Base-by-base conservation (phyloP, 2,329 filamentous ascomycete species). In the Geosmithia flava region DNA sequence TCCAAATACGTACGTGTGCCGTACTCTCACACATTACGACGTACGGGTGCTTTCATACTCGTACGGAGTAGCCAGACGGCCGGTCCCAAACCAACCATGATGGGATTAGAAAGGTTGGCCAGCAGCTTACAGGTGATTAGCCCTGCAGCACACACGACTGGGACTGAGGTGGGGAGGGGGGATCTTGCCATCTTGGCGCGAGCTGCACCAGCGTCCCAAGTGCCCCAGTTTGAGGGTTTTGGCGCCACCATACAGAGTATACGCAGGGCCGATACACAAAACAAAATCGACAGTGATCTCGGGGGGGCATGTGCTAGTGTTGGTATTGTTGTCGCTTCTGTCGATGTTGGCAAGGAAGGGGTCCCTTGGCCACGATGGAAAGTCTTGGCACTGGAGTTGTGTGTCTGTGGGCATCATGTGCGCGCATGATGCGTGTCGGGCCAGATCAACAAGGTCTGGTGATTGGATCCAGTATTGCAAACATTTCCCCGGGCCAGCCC, bases 11-110 rank as follows among this genome's bases (percentile, higher is more conserved):
- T 23, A 45, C 6, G n/a, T 11, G 20, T 30, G 42, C 15, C 19
- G 19, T 41, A 4, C 23, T 27, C 23, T 4, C 23, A 27, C 23
- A 27, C 23, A 27, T 5, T 27, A 37, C 33, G 10, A 37, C 11
- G 10, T 37, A 37, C 33, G 33, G 33, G 11, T 27, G 23, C 23
- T 27, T 27, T 27, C 23, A 27, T 16, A 37, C 33, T 37, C 33
- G 33, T 37, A 37, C 33, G 6, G 11, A 37, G 23, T 27, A 44
- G 43, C 43, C 43, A 44, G 43, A 44, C 43, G 43, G 20, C 5
- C 43, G 43, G 43, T 44, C 43, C 43, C 43, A 44, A 44, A 16
- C 43, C 43, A 44, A 30, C 43, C 43, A 10, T 20, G 20, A 30
- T 44, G 20, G 43, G 43, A 3, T 44, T 44, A 44, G 43, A 29